Evolutionary conservation across 2,329 filamentous ascomycete genomes (phyloP).

Genomic region (Colletotrichum chrysophilum): DNA sequence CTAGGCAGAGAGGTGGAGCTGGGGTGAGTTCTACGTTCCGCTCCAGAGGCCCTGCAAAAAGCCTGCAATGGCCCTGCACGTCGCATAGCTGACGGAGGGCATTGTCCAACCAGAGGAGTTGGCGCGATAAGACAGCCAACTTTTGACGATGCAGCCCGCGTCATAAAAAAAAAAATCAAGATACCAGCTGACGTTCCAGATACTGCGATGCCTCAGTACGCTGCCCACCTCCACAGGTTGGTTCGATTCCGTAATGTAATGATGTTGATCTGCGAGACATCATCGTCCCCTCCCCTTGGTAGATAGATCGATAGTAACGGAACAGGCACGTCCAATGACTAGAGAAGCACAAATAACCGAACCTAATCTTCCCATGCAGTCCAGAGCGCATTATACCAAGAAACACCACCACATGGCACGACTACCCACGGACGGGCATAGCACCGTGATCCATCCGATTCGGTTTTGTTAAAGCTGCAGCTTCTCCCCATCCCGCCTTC

Average conservation of each 20-base stretch:
- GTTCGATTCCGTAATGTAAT: background rate
- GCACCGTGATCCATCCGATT: background rate
- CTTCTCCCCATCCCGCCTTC: background rate
- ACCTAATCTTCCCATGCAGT: background rate
- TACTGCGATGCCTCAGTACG: background rate
- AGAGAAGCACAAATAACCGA: background rate
- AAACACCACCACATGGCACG: background rate
- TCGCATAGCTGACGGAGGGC: background rate
- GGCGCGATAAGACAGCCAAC: slow-evolving; percentile 14
- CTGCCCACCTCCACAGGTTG: background rate
- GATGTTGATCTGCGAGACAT: background rate
- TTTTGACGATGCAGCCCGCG: slow-evolving; percentile 16
- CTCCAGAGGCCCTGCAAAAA: background rate
- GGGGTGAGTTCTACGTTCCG: slow-evolving; percentile 5
- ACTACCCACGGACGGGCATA: background rate
- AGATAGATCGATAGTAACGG: background rate
- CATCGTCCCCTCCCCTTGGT: background rate
- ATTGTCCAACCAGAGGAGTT: slow-evolving; percentile 17
- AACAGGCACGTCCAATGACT: background rate
- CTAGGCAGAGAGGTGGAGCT: background rate
- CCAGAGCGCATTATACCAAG: background rate
- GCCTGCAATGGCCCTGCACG: slow-evolving; percentile 3
- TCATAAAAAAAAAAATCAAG: slow-evolving; percentile 4
- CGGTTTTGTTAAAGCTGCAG: background rate
- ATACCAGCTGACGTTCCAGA: background rate